Base-by-base conservation (phyloP, 2,329 filamentous ascomycete genomes). In the Penicillium brasilianum region DNA sequence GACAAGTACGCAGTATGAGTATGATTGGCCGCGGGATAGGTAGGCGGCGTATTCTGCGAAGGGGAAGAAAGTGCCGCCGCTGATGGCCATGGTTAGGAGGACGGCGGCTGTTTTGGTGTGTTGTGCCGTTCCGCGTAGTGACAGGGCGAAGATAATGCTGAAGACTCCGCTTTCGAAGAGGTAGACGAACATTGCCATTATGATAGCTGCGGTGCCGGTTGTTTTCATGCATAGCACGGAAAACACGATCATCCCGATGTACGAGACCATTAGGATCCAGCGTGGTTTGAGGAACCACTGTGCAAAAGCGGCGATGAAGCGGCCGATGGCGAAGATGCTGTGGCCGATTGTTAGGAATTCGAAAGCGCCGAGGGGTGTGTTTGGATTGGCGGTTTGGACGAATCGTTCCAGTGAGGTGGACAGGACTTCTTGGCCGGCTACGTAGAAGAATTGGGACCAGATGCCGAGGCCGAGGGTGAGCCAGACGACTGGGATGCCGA, bases 161-260 rank as follows among this genome's bases (percentile, higher is more conserved):
- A 88, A 88, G 2, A 84, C 76, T 4, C 86, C 85, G 10, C 85
- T 85, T 74, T 88, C 84, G 65, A 87, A 87, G 64, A 87, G 83
- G 69, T 83, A 86, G 50, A 85, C 68, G 64, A 88, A 74, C 56
- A 85, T 75, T 14, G 81, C 73, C 70, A 84, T 78, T 1, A 79
- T 77, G 2, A 84, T 76, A 5, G 80, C 82, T 0, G 77, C 71
- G 4, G 75, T 66, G 10, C 81, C 82, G 3, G 74, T 71, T 1
- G 80, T 75, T 59, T 80, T 78, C 80, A 86, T 87, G 22, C 79
- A 80, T 4, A 87, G 78, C 0, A 78, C 78, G 2, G 80, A 73
- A 63, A 84, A 84, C 22, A 83, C 73, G 51, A 88, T 81, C 46
- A 82, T 75, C 20, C 84, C 84, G 11, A 81, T 67, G 66, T 82